A percentile compares a stretch with the other conserved stretches of the same genome.
These are phyloP conservation scores for Paracoccidioides brasiliensis DNA, from an alignment of 2,329 filamentous ascomycete genomes.

Conservation along the genomic window DNA sequence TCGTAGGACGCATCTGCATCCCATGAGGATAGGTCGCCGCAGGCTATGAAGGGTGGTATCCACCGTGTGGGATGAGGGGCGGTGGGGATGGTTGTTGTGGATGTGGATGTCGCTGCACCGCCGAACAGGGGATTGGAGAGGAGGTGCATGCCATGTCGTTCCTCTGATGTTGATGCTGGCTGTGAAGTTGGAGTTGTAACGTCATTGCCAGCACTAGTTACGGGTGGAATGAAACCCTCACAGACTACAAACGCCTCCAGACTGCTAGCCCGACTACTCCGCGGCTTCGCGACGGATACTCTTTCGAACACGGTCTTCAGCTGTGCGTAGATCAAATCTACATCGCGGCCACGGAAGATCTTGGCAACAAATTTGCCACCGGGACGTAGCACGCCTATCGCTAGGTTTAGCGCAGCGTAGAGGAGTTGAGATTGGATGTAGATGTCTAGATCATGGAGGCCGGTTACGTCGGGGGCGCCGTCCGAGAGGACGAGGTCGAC, in stretches of 20 bases:
- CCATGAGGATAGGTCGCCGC: slow-evolving; percentile 85
- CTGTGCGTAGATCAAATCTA: slow-evolving; percentile 91
- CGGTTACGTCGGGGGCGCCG: slow-evolving; percentile 91
- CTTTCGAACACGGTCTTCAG: slow-evolving; percentile 79
- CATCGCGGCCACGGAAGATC: slow-evolving; percentile 88
- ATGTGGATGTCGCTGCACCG: slow-evolving; percentile 25
- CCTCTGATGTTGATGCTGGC: neutral
- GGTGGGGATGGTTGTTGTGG: slow-evolving; percentile 9
- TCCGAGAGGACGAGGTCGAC: slow-evolving; percentile 93
- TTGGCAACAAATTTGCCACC: slow-evolving; percentile 97
- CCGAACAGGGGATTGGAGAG: slow-evolving; percentile 29
- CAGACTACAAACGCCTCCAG: slow-evolving; percentile 96
- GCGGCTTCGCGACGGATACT: slow-evolving; percentile 84
- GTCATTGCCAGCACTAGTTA: slow-evolving; percentile 12
- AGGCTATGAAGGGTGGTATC: slow-evolving; percentile 95
- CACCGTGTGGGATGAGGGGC: slow-evolving; percentile 44
- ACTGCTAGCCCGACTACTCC: slow-evolving; percentile 89
- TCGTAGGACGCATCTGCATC: slow-evolving; percentile 93
- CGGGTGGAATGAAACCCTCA: slow-evolving; percentile 66
- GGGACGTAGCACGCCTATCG: slow-evolving; percentile 79
- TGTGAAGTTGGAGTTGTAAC: neutral
- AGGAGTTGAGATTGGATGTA: slow-evolving; percentile 95
- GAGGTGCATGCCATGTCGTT: slow-evolving; percentile 15
- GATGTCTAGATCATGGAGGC: slow-evolving; percentile 92
- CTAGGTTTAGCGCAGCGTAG: slow-evolving; percentile 85